Evolutionary conservation across 441 rosid genomes (phyloP), one percentile per base, ranked within the genome.

Genomic region (Monsonia emarginata): DNA sequence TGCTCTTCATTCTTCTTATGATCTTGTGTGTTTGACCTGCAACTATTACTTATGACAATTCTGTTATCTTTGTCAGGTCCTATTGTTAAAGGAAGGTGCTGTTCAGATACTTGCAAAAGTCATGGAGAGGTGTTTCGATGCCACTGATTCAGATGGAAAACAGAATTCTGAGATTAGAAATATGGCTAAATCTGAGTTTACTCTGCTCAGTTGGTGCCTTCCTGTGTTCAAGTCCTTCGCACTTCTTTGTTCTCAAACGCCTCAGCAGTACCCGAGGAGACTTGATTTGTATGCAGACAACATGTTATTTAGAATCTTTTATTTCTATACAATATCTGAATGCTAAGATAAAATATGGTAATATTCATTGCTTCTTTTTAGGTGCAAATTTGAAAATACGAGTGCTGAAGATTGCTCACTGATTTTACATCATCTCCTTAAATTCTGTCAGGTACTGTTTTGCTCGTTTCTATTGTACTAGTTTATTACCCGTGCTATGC

Each of bases 221-320:
- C 96, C 97, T 31, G 88, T 81, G 54, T 89, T 94, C 76, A 80
- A 78, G 81, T 83, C 91, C 42, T 69, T 91, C 72, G 77, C 88
- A 65, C 84, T 88, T 60, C 84, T 88, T 44, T 82, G 75, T 77
- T 78, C 88, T 64, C 79, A 40, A 77, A 69, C 79, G 72, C 67
- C 82, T 71, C 63, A 68, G 69, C 71, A 69, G 22, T 58, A 63
- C 76, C 70, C 74, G 52, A 83, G 69, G 74, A 71, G 80, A 69
- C 73, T 72, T 71, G 81, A 84, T 69, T 63, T 74, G 97, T 88
- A 81, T 85, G 98, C 86, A 40, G 65, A 0, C 13, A 74, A 78
- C 62, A 50, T 72, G 13, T 73, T 38, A 32, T 42, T 68, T 9
- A 52, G 18, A 7, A 65, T 69, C n/a, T 68, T 71, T 68, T 67